phyloP scores from a whole-genome alignment of 768 basidiomycete genomes.

The Podaxis carcinomalis region DNA sequence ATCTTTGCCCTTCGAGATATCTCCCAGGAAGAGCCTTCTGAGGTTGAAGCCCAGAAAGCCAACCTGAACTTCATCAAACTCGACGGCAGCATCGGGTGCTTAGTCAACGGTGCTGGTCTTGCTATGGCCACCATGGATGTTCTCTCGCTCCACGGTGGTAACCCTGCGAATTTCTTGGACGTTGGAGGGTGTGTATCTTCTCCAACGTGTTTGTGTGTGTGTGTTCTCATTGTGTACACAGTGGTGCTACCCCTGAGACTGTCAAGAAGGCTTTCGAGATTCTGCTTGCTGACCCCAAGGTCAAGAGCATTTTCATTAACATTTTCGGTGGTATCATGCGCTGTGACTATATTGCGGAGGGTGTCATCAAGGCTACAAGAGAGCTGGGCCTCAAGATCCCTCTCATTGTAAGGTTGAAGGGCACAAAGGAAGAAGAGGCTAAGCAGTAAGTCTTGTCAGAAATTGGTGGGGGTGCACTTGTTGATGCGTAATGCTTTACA shows the following conservation, averaged over 20 bases:
- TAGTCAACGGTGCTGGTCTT: conserved; percentile 97
- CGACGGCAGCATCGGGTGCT: conserved; percentile 93
- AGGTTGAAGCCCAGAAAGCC: conserved; percentile 96
- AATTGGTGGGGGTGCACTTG: not conserved
- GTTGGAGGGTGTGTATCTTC: conserved; percentile 74
- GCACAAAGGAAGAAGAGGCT: conserved; percentile 94
- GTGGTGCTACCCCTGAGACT: conserved; percentile 97
- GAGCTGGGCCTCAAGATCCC: conserved; percentile 85
- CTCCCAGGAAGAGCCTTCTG: conserved; percentile 94
- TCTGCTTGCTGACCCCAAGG: conserved; percentile 82
- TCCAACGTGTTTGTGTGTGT: not conserved
- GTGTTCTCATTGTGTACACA: conserved; percentile 23
- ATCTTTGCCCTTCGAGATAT: conserved; percentile 86
- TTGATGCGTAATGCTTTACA: conserved; percentile 26
- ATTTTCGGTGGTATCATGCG: conserved; percentile 99
- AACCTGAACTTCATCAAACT: conserved; percentile 99
- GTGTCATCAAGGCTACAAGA: conserved; percentile 96
- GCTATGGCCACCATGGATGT: conserved; percentile 99
- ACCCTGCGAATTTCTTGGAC: conserved; percentile 98
- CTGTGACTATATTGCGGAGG: conserved; percentile 97
- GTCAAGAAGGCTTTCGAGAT: conserved; percentile 99
- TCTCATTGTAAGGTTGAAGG: conserved; percentile 91
- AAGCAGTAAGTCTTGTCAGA: conserved; percentile 64
- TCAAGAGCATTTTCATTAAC: conserved; percentile 99
- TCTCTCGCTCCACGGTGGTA: conserved; percentile 90